phyloP scores from a whole-genome alignment of 305 asterid species.

The Fraxinus sp. region DNA sequence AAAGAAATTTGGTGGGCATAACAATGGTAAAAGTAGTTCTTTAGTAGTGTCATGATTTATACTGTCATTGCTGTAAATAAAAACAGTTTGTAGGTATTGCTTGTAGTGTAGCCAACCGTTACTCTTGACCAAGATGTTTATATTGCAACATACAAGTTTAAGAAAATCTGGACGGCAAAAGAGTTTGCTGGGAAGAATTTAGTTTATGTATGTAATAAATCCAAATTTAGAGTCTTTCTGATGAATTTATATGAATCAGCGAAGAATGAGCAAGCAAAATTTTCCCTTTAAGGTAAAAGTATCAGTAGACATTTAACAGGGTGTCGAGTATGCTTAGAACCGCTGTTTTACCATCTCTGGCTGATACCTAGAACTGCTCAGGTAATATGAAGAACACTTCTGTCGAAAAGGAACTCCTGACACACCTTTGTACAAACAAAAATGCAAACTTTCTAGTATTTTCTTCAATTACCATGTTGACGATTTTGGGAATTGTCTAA shows the following conservation, averaged over 20 bases:
- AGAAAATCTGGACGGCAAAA: not conserved
- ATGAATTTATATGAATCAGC: no score
- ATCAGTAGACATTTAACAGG: no score
- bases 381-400: not conserved
- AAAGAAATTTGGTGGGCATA: constrained; percentile 41
- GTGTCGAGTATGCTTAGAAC: no score
- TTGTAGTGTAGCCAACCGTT: not conserved
- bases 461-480: not conserved
- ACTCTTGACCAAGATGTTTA: not conserved
- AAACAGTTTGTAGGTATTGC: not conserved
- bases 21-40: constrained; percentile 32
- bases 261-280: no score
- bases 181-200: not conserved
- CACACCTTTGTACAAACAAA: not conserved
- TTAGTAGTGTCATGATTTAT: constrained; percentile 28
- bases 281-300: no score
- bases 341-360: not conserved
- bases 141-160: not conserved
- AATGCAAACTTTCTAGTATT: not conserved
- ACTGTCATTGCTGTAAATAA: not conserved
- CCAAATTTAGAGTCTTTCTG: no score
- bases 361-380: not conserved
- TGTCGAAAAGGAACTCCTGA: not conserved
- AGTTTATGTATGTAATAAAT: no score
- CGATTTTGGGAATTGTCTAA: not conserved